Conservation (phyloP, 495 filamentous ascomycete genomes). For the Pseudoneurospora amorphoporcata region DNA sequence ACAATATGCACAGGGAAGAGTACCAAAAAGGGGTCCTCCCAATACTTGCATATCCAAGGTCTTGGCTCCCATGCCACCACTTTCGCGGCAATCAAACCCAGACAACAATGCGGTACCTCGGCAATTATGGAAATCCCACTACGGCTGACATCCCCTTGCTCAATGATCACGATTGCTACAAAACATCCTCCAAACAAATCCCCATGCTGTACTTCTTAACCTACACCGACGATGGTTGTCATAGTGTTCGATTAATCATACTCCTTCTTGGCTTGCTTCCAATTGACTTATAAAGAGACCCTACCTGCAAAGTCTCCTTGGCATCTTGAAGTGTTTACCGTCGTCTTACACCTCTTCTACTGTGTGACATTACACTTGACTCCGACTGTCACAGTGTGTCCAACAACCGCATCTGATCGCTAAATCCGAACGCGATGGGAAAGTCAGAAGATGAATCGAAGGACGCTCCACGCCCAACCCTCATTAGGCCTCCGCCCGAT, state of each 20-base stretch:
- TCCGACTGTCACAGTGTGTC: background rate
- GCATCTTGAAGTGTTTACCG: background rate
- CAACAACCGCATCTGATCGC: background rate
- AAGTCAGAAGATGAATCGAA: background rate
- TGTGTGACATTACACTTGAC: background rate
- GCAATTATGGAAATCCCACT: background rate
- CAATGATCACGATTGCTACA: background rate
- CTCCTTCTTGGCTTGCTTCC: background rate
- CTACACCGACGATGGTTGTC: background rate
- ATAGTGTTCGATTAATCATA: background rate
- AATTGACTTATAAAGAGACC: background rate
- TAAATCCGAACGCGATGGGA: background rate
- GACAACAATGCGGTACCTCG: background rate
- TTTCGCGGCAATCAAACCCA: background rate
- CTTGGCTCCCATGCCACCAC: background rate
- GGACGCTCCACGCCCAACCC: conserved; percentile 38
- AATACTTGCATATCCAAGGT: background rate
- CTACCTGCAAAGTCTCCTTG: background rate
- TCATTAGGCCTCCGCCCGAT: conserved; percentile 64
- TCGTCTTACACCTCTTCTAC: background rate
- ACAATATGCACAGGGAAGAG: background rate
- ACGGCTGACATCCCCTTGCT: background rate
- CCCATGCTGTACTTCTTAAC: background rate
- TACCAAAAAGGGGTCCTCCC: background rate
- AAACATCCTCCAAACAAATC: background rate